A percentile compares a stretch with the other conserved stretches of the same genome.
These are phyloP conservation scores for Melanogaster broomeanus DNA, from an alignment of 768 basidiomycete genomes.

Conservation along the genomic window DNA sequence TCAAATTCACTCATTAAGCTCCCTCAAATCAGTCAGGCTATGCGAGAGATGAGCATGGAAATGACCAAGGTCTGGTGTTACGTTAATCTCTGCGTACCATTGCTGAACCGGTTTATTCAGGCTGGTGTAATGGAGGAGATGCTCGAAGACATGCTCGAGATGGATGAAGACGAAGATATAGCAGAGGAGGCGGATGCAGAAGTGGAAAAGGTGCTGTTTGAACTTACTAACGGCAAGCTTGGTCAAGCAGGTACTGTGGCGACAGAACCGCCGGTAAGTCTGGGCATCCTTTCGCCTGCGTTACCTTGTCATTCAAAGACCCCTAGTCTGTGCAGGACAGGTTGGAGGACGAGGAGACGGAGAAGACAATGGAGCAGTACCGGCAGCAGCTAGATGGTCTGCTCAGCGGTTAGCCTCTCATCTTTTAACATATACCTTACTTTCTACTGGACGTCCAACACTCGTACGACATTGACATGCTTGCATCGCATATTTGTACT, in stretches of 20 bases:
- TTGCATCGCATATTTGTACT: neutral
- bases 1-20: slow-evolving; percentile 92
- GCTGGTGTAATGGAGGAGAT: slow-evolving; percentile 98
- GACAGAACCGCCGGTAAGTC: slow-evolving; percentile 73
- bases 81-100: neutral
- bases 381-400: slow-evolving; percentile 87
- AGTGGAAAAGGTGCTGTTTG: slow-evolving; percentile 94
- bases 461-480: neutral
- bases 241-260: slow-evolving; percentile 78
- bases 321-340: slow-evolving; percentile 59
- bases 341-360: slow-evolving; percentile 78
- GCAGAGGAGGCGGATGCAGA: slow-evolving; percentile 97
- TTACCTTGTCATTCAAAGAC: slow-evolving; percentile 9
- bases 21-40: slow-evolving; percentile 87
- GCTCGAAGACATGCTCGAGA: slow-evolving; percentile 89
- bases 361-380: slow-evolving; percentile 88
- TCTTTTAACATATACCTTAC: slow-evolving; percentile 15
- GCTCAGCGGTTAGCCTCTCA: slow-evolving; percentile 49
- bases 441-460: slow-evolving; percentile 1
- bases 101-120: slow-evolving; percentile 42
- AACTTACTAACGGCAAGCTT: slow-evolving; percentile 95
- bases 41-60: slow-evolving; percentile 99
- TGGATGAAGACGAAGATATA: slow-evolving; percentile 93
- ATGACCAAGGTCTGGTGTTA: slow-evolving; percentile 85
- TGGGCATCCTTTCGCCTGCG: neutral